A percentile compares a stretch with the other conserved stretches of the same genome.
Conservation (phyloP, 176 grass and related monocot species). For the Ananas comosus region DNA sequence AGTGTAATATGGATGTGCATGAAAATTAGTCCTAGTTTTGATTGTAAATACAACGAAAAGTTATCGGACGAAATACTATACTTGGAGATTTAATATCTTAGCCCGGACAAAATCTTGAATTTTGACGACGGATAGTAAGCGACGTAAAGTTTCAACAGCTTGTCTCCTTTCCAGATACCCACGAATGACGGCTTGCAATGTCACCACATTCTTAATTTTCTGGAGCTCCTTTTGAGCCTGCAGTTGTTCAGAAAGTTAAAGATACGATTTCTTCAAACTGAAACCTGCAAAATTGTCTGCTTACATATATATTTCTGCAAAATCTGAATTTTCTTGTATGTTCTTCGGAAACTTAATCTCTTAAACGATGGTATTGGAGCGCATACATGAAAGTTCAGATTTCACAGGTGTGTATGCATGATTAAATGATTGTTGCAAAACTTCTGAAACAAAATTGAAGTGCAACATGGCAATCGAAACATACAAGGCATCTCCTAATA, state of each 20-base stretch:
- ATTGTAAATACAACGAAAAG: neutral
- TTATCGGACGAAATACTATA: neutral
- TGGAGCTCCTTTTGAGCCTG: neutral
- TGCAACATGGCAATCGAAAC: neutral
- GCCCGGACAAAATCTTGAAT: slow-evolving; percentile 19
- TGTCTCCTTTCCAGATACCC: slow-evolving; percentile 22
- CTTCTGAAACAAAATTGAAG: too few relatives aligned
- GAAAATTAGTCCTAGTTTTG: neutral
- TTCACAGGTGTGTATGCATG: too few relatives aligned
- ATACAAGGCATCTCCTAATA: too few relatives aligned
- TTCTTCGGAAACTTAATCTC: too few relatives aligned
- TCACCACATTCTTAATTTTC: slow-evolving; percentile 9
- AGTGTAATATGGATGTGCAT: neutral
- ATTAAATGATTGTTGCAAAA: too few relatives aligned
- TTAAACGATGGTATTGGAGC: too few relatives aligned
- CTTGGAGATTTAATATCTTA: neutral
- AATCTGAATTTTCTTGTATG: too few relatives aligned
- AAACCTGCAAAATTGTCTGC: too few relatives aligned
- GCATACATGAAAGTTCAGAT: too few relatives aligned
- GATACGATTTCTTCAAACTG: too few relatives aligned
- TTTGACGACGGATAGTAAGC: slow-evolving; percentile 12
- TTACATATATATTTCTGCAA: too few relatives aligned
- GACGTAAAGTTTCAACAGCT: slow-evolving; percentile 16
- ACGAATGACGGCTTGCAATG: slow-evolving; percentile 19
- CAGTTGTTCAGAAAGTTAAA: too few relatives aligned